A percentile compares a stretch with the other conserved stretches of the same genome.
Evolutionary conservation across 1,139 yeast species (phyloP).

Genomic region (Hanseniaspora gamundiae): DNA sequence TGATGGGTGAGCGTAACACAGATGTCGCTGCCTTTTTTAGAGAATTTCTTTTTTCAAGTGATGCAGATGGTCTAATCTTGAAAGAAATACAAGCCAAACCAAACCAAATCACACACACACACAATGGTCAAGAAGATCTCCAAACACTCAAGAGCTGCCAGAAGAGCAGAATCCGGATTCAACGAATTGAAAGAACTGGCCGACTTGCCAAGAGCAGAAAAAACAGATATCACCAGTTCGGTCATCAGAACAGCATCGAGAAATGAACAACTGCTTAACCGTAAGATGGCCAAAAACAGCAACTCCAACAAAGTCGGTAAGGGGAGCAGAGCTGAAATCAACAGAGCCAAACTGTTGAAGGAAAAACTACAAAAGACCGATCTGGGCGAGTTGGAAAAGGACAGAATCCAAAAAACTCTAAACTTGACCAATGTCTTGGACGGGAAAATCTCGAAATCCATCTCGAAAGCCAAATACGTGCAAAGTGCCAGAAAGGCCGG

Average conservation of each 20-base stretch:
- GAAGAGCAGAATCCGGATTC: conserved; percentile 39
- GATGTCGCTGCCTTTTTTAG: too few relatives aligned
- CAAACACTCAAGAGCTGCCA: conserved; percentile 66
- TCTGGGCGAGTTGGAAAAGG: conserved; percentile 29
- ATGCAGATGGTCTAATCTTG: too few relatives aligned
- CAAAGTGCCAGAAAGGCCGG: conserved; percentile 53
- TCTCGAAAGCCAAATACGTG: conserved; percentile 49
- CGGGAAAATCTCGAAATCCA: conserved; percentile 51
- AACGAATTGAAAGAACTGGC: conserved; percentile 38
- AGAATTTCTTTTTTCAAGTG: too few relatives aligned
- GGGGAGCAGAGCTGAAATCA: conserved; percentile 13
- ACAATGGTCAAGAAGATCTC: conserved; percentile 34
- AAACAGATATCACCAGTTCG: conserved; percentile 47
- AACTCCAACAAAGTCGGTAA: conserved; percentile 22
- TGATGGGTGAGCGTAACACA: too few relatives aligned
- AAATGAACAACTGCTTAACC: conserved; percentile 48
- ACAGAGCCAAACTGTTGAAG: conserved; percentile 3
- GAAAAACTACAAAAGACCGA: conserved; percentile 24
- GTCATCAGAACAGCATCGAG: conserved; percentile 54
- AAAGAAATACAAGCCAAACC: not conserved
- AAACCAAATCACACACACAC: not conserved
- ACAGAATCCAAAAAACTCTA: conserved; percentile 36
- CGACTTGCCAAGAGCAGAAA: conserved; percentile 43
- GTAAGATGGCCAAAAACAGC: conserved; percentile 38
- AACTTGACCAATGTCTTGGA: conserved; percentile 45